A percentile compares a stretch with the other conserved stretches of the same genome.
phyloP scores from a whole-genome alignment of 805 yeast genomes.

The Yamadazyma phyllophila region DNA sequence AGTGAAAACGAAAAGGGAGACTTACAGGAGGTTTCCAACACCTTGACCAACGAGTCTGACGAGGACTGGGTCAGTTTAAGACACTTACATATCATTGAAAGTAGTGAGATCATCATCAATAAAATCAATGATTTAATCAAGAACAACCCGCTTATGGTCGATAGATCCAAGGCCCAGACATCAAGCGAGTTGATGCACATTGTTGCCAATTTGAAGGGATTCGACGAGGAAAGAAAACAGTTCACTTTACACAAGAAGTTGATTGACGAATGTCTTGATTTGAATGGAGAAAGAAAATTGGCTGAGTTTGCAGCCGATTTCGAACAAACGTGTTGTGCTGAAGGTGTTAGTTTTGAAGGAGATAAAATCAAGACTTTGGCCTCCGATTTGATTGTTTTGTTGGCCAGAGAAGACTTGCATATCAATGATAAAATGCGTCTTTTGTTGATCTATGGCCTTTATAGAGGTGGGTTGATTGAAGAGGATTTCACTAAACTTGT shows the following conservation, averaged over 20 bases:
- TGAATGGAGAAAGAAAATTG: conserved; percentile 56
- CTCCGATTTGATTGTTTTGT: conserved; percentile 55
- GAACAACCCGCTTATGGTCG: conserved; percentile 74
- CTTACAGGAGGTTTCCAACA: conserved; percentile 27
- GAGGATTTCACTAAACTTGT: conserved; percentile 70
- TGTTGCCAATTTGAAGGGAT: conserved; percentile 66
- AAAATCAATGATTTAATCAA: conserved; percentile 63
- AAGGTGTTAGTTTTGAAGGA: conserved; percentile 70
- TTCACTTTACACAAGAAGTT: conserved; percentile 58
- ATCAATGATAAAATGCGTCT: conserved; percentile 71
- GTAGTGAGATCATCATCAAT: conserved; percentile 57
- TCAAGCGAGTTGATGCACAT: conserved; percentile 74
- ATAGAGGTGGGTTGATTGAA: conserved; percentile 78
- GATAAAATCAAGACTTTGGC: conserved; percentile 57
- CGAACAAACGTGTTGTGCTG: conserved; percentile 79
- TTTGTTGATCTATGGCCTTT: conserved; percentile 70
- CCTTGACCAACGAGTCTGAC: conserved; percentile 60
- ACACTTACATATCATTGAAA: conserved; percentile 73
- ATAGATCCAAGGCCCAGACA: conserved; percentile 59
- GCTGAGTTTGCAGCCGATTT: conserved; percentile 72
- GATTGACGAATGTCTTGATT: conserved; percentile 62
- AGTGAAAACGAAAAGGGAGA: conserved; percentile 54
- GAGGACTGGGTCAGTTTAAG: conserved; percentile 70
- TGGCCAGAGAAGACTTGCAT: conserved; percentile 49
- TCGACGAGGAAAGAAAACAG: conserved; percentile 63